Conservation (phyloP, 177 flowering plant species). For the Telopea speciosissima region DNA sequence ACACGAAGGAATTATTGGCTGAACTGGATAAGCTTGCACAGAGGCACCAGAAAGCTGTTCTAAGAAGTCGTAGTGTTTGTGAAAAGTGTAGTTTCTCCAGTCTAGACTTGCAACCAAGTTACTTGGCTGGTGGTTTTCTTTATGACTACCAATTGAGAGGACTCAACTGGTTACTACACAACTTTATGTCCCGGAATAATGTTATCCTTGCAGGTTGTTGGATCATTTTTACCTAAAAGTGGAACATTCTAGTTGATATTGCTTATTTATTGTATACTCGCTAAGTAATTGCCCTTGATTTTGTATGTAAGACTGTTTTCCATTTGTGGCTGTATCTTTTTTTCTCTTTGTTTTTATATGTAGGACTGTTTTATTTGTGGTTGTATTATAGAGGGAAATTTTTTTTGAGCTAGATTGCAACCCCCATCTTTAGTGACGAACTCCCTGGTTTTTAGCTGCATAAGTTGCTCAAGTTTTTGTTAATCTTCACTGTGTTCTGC, state of each 20-base stretch:
- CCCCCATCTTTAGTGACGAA: too few relatives aligned
- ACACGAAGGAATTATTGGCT: constrained; percentile 5
- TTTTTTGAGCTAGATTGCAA: too few relatives aligned
- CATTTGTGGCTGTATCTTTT: neutral
- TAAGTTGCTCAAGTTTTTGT: too few relatives aligned
- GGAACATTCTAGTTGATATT: too few relatives aligned
- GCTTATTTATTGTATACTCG: too few relatives aligned
- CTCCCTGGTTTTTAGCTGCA: too few relatives aligned
- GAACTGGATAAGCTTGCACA: constrained; percentile 3
- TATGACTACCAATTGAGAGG: constrained; percentile 10
- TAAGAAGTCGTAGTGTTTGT: neutral
- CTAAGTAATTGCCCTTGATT: too few relatives aligned
- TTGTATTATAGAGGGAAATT: too few relatives aligned
- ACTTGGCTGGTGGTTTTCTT: constrained; percentile 8
- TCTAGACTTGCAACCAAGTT: constrained; percentile 5
- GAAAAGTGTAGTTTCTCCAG: neutral
- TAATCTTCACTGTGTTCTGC: neutral
- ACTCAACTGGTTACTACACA: constrained; percentile 9
- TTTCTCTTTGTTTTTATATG: neutral
- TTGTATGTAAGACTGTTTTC: neutral
- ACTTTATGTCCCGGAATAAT: constrained; percentile 3
- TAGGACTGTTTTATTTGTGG: neutral
- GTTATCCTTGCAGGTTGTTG: constrained; percentile 13
- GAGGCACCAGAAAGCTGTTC: constrained; percentile 8
- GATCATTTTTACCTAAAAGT: too few relatives aligned